phyloP scores from a whole-genome alignment of 768 basidiomycete genomes.

The Lactifluus pinguis region DNA sequence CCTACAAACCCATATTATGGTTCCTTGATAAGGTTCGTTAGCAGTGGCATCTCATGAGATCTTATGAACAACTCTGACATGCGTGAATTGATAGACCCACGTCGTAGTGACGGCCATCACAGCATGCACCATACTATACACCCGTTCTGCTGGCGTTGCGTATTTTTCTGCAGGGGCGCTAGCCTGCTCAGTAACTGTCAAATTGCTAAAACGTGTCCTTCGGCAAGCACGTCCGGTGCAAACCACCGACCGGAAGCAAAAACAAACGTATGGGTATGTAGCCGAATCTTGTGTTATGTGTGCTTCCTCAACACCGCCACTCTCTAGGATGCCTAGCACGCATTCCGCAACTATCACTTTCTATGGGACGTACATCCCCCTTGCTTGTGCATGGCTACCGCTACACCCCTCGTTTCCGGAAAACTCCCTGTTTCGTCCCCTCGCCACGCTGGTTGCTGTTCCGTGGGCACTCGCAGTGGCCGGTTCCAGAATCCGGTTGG shows the following conservation, averaged over 20 bases:
- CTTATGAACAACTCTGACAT: constrained; percentile 1
- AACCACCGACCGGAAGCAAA: constrained; percentile 30
- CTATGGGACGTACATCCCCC: constrained; percentile 49
- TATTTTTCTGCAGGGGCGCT: constrained; percentile 55
- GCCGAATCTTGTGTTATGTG: not conserved
- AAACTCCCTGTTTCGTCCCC: constrained; percentile 30
- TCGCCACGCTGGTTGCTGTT: constrained; percentile 39
- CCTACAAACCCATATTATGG: not conserved
- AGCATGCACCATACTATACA: constrained; percentile 43
- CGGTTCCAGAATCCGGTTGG: constrained; percentile 63
- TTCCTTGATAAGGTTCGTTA: constrained; percentile 17
- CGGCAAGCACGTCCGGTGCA: constrained; percentile 54
- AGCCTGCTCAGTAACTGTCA: constrained; percentile 48
- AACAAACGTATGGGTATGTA: constrained; percentile 60
- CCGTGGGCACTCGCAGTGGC: constrained; percentile 50
- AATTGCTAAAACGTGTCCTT: constrained; percentile 49
- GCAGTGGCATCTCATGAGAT: not conserved
- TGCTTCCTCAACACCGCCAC: not conserved
- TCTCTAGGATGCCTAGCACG: constrained; percentile 70
- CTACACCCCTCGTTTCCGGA: constrained; percentile 45
- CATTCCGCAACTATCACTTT: constrained; percentile 64
- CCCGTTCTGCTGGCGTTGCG: constrained; percentile 50
- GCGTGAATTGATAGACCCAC: constrained; percentile 40
- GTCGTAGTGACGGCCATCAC: constrained; percentile 45
- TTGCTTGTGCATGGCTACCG: constrained; percentile 51